phyloP scores from a whole-genome alignment of 2,329 filamentous ascomycete species.

The Venturia oleaginea region DNA sequence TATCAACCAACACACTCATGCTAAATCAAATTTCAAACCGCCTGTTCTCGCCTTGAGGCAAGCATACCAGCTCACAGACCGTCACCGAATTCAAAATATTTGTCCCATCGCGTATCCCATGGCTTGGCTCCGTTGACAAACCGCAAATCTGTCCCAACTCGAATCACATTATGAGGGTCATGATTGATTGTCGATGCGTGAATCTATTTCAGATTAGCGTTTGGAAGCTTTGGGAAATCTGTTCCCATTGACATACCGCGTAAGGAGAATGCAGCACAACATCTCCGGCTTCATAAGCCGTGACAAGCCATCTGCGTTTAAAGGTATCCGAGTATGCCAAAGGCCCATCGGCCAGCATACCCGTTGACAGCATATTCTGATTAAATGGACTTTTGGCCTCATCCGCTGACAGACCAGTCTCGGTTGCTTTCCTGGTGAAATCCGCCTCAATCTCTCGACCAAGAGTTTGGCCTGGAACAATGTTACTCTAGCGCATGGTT shows the following conservation, averaged over 20 bases:
- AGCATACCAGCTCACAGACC: not conserved
- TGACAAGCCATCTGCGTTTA: constrained; percentile 34
- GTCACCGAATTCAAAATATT: not conserved
- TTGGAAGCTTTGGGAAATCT: not conserved
- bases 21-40: too few relatives aligned
- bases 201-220: not conserved
- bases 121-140: not conserved
- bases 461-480: not conserved
- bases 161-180: not conserved
- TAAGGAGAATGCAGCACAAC: constrained; percentile 34
- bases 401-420: constrained; percentile 38
- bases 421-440: constrained; percentile 27
- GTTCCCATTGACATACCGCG: not conserved
- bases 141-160: not conserved
- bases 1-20: too few relatives aligned
- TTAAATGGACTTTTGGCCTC: constrained; percentile 34
- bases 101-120: not conserved
- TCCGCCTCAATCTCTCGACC: not conserved
- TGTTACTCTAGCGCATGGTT: constrained; percentile 14
- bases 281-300: constrained; percentile 42
- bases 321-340: constrained; percentile 28
- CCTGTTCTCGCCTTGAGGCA: too few relatives aligned
- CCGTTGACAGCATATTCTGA: constrained; percentile 45
- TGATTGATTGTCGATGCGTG: not conserved
- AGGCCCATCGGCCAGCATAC: constrained; percentile 41